Evolutionary conservation across 805 yeast species (phyloP).

Genomic region (Saturnispora diversa): DNA sequence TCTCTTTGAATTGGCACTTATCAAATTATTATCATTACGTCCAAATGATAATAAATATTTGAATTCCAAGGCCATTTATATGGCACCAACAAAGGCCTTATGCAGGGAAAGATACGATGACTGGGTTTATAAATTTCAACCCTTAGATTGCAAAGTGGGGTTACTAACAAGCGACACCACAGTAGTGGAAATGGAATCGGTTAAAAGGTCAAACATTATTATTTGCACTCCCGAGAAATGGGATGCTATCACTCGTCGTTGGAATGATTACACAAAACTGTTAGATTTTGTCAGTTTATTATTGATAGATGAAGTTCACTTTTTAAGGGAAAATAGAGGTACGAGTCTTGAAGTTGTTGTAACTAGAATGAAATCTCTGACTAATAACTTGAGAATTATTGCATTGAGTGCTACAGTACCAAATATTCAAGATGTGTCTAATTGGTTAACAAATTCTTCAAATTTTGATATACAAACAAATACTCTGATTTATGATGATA

Average conservation of each 20-base stretch:
- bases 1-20: constrained; percentile 72
- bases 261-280: constrained; percentile 76
- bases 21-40: constrained; percentile 33
- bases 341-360: constrained; percentile 92
- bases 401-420: constrained; percentile 93
- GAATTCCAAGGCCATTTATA: constrained; percentile 82
- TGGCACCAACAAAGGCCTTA: constrained; percentile 85
- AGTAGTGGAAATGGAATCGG: constrained; percentile 65
- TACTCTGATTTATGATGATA: constrained; percentile 85
- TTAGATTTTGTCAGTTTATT: constrained; percentile 74
- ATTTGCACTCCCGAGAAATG: constrained; percentile 88
- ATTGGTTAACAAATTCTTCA: constrained; percentile 53
- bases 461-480: constrained; percentile 73
- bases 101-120: constrained; percentile 96
- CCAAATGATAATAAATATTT: constrained; percentile 59
- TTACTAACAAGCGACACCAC: constrained; percentile 96
- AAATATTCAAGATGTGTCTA: constrained; percentile 86
- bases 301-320: constrained; percentile 92
- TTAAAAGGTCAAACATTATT: constrained; percentile 75
- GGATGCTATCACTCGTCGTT: constrained; percentile 95
- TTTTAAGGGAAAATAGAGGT: constrained; percentile 94
- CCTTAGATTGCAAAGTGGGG: constrained; percentile 81
- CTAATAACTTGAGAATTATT: constrained; percentile 80
- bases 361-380: constrained; percentile 88
- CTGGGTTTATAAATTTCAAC: constrained; percentile 60